phyloP scores from a whole-genome alignment of 805 yeast species.

The Candida morakotiae region DNA sequence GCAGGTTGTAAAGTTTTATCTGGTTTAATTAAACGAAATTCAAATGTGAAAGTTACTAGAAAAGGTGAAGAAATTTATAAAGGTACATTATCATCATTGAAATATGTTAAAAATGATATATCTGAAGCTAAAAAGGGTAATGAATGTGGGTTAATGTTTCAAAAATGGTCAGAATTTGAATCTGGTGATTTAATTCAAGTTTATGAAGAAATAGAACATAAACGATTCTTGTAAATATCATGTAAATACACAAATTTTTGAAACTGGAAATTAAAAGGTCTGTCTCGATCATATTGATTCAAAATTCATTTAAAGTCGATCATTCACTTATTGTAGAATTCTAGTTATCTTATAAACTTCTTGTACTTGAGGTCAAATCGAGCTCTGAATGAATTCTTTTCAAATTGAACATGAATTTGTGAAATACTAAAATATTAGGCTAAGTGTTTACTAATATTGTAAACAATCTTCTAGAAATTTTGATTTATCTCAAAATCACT shows the following conservation, averaged over 20 bases:
- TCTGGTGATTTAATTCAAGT: conserved; percentile 75
- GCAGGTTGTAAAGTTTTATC: conserved; percentile 84
- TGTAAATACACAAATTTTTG: background rate
- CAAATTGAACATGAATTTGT: too few species aligned
- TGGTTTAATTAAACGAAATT: conserved; percentile 63
- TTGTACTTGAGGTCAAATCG: too few species aligned
- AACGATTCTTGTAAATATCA: conserved; percentile 27
- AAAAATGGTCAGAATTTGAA: conserved; percentile 61
- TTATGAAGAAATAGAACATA: conserved; percentile 56
- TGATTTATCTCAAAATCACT: too few species aligned
- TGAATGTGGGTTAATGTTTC: conserved; percentile 85
- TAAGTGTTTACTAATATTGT: too few species aligned
- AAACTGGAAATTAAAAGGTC: background rate
- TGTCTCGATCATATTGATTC: background rate
- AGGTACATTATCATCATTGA: conserved; percentile 69
- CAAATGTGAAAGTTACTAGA: conserved; percentile 56
- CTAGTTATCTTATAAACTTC: too few species aligned
- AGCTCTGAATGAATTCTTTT: too few species aligned
- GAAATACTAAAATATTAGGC: too few species aligned
- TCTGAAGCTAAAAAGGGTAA: conserved; percentile 74
- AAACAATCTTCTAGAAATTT: too few species aligned
- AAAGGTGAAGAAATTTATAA: conserved; percentile 41
- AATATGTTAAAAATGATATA: conserved; percentile 78
- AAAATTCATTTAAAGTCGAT: too few species aligned
- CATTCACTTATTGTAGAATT: too few species aligned